phyloP scores from a whole-genome alignment of 2,329 filamentous ascomycete species.

The Helicocarpus griseus region DNA sequence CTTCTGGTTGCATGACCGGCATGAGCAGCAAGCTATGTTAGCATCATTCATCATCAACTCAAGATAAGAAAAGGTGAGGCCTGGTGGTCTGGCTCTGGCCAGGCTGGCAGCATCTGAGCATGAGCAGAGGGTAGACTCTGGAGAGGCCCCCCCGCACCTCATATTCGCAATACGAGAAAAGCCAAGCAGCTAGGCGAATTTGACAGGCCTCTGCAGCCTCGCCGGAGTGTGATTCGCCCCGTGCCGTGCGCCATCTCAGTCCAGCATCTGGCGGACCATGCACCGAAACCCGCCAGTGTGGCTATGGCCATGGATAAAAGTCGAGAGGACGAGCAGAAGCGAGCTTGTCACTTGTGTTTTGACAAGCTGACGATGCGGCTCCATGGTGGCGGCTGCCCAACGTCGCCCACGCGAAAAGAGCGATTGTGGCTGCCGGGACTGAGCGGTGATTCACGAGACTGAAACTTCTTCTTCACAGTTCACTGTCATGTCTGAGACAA shows the following conservation, averaged over 20 bases:
- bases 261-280: neutral
- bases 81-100: neutral
- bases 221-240: neutral
- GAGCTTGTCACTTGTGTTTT: neutral
- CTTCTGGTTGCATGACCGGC: neutral
- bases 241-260: neutral
- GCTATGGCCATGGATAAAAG: neutral
- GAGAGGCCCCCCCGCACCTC: too few relatives aligned
- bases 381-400: neutral
- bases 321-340: neutral
- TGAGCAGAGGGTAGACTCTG: too few relatives aligned
- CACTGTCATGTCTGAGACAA: neutral
- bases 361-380: neutral
- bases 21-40: too few relatives aligned
- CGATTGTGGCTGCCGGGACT: neutral
- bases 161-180: too few relatives aligned
- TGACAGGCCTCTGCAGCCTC: neutral
- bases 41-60: neutral
- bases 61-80: neutral
- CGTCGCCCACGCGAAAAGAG: neutral
- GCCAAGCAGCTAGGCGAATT: too few relatives aligned
- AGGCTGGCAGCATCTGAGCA: too few relatives aligned
- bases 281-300: neutral
- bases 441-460: neutral
- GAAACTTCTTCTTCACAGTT: neutral